Evolutionary conservation across 768 basidiomycete genomes (phyloP).

Genomic region (Favolaschia claudopus): DNA sequence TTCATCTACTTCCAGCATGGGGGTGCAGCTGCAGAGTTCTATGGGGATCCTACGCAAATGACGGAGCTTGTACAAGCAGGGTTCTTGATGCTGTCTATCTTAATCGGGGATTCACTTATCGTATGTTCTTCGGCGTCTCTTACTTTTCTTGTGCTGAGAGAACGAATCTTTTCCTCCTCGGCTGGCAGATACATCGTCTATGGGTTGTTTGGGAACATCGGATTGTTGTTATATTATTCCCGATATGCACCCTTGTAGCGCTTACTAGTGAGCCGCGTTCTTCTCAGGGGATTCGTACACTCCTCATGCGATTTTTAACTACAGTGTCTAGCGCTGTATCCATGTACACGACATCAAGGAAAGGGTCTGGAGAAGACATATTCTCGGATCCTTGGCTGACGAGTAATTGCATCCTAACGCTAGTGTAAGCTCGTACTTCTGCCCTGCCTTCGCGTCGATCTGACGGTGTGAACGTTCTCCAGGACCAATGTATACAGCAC

Average conservation of each 20-base stretch:
- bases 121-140: not conserved
- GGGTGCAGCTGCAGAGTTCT: slow-evolving; percentile 7
- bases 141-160: not conserved
- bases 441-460: no score
- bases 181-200: slow-evolving; percentile 15
- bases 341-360: slow-evolving; percentile 7
- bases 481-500: slow-evolving; percentile 22
- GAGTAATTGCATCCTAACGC: slow-evolving; percentile 14
- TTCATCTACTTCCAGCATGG: slow-evolving; percentile 18
- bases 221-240: slow-evolving; percentile 5
- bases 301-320: not conserved
- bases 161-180: not conserved
- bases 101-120: slow-evolving; percentile 24
- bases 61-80: slow-evolving; percentile 16
- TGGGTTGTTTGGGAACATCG: slow-evolving; percentile 27
- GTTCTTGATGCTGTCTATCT: slow-evolving; percentile 17
- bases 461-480: no score
- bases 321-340: slow-evolving; percentile 18
- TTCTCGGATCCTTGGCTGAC: slow-evolving; percentile 24
- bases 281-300: no score
- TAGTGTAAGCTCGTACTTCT: slow-evolving; percentile 8
- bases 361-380: not conserved
- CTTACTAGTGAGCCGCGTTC: slow-evolving; percentile 7
- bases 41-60: slow-evolving; percentile 7
- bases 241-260: slow-evolving; percentile 14